These are phyloP conservation scores for Suillus variegatus DNA, from an alignment of 768 basidiomycete species.

Conservation along the genomic window DNA sequence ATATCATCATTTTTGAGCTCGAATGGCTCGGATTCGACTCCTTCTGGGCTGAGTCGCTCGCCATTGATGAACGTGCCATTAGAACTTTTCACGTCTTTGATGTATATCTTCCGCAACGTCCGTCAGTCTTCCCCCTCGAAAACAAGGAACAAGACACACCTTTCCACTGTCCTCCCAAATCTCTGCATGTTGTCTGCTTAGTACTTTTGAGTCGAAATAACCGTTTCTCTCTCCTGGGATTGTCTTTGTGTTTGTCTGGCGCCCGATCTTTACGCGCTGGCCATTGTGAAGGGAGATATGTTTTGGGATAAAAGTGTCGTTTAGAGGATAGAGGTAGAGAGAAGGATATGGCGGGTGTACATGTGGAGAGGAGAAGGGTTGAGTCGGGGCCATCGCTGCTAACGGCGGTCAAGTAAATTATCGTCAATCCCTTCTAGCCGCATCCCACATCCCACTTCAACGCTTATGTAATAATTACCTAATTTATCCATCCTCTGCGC, in stretches of 20 bases:
- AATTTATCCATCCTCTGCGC: background rate
- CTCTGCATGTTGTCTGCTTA: constrained; percentile 94
- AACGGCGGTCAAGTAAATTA: constrained; percentile 9
- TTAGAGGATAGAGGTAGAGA: constrained; percentile 85
- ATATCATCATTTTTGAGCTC: constrained; percentile 95
- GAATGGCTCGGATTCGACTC: constrained; percentile 87
- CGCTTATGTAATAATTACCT: constrained; percentile 4
- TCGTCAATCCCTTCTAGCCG: constrained; percentile 4
- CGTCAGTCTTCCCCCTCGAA: constrained; percentile 15
- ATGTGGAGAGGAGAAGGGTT: constrained; percentile 32
- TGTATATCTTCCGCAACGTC: constrained; percentile 69
- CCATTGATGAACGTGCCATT: constrained; percentile 99
- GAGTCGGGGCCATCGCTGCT: constrained; percentile 34
- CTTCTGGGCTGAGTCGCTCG: constrained; percentile 87
- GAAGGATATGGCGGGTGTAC: constrained; percentile 35
- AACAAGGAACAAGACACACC: constrained; percentile 43
- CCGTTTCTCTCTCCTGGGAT: constrained; percentile 92
- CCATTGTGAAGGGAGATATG: constrained; percentile 75
- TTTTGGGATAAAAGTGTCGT: constrained; percentile 93
- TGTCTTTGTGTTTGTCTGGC: constrained; percentile 96
- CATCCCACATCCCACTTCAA: constrained; percentile 2
- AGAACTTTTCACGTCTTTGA: constrained; percentile 97
- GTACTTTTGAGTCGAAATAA: constrained; percentile 95
- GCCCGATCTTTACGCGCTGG: constrained; percentile 85
- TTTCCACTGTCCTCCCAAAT: constrained; percentile 95